Base-by-base conservation (phyloP, 352 stramenopile genomes). In the Blastocystis sp. region DNA sequence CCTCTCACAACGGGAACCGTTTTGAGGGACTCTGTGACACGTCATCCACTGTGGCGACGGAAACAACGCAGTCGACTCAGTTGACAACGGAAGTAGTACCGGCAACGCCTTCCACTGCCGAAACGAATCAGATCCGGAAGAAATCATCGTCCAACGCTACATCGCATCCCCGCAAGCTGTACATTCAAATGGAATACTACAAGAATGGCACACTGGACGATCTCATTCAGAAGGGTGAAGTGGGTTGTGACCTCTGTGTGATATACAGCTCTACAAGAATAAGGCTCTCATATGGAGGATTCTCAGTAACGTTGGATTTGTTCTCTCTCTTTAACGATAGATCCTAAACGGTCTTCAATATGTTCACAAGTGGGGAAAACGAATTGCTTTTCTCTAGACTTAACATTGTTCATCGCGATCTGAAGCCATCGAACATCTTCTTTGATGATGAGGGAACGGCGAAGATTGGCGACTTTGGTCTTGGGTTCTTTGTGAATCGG, bases 371-470 rank as follows among this genome's bases (percentile, higher is more conserved):
- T 73, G 24, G n/a, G 6, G 9, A 2, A 48, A 4, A 27, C n/a
- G 9, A 24, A 0, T 4, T 73, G 9, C 6, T 51, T 2, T 8
- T 18, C 7, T 11, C 6, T 54, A 65, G 85, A 32, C 48, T 63
- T 11, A 75, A 57, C 38, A 87, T 97, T 84, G 96, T 97, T 87
- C 93, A 97, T 87, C 96, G 95, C 87, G 93, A 96, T 85, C 87
- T 97, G 53, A 96, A 97, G 89, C 95, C 92, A 73, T 93, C 95
- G 87, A 97, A 97, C 85, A 96, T 97, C 81, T 86, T 97, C 16
- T 96, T 97, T 89, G 93, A 96, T 88, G 89, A 92, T 73, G 79
- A 90, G 46, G 91, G 92, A 4, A 90, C 93, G 81, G 92, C 92
- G 14, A 96, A 96, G 85, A 96, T 97, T 87, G 96, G 93, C 18